Conservation (phyloP, 2,329 filamentous ascomycete species). For the Fusarium praegraminearum region DNA sequence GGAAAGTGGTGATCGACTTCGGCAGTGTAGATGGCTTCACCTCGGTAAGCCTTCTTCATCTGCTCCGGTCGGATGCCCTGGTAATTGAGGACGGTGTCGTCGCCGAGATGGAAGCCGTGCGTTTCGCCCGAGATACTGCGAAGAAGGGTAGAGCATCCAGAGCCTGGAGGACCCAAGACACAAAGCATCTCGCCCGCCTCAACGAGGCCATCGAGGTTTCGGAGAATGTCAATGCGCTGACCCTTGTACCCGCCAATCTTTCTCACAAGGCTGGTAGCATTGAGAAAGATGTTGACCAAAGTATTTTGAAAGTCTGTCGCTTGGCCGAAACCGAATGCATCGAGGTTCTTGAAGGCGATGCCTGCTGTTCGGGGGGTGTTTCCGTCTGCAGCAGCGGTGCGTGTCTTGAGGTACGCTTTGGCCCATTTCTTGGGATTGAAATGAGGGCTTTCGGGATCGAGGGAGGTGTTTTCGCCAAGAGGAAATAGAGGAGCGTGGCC, state of each 20-base stretch:
- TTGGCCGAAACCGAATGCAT: conserved; percentile 72
- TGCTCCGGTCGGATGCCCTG: conserved; percentile 71
- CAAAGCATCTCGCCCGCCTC: conserved; percentile 77
- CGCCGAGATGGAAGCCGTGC: conserved; percentile 77
- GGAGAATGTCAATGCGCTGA: conserved; percentile 73
- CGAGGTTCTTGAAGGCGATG: conserved; percentile 73
- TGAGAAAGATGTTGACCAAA: conserved; percentile 67
- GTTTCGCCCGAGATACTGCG: conserved; percentile 85
- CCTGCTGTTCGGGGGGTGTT: conserved; percentile 68
- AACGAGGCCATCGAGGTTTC: conserved; percentile 72
- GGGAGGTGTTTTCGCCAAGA: conserved; percentile 24
- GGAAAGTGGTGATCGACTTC: conserved; percentile 85
- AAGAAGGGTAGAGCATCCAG: conserved; percentile 81
- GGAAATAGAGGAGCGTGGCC: conserved; percentile 39
- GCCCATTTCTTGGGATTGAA: conserved; percentile 60
- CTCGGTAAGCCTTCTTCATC: conserved; percentile 79
- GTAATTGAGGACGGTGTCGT: conserved; percentile 79
- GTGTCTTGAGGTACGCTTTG: conserved; percentile 51
- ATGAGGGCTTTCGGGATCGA: conserved; percentile 56
- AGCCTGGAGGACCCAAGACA: conserved; percentile 75
- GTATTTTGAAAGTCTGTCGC: conserved; percentile 76
- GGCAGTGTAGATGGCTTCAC: conserved; percentile 85
- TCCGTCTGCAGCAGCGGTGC: conserved; percentile 54
- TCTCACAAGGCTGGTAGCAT: conserved; percentile 55
- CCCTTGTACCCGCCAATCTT: conserved; percentile 64